Conservation (phyloP, 257 asterid genomes). For the Dorcoceras hygrometricum region DNA sequence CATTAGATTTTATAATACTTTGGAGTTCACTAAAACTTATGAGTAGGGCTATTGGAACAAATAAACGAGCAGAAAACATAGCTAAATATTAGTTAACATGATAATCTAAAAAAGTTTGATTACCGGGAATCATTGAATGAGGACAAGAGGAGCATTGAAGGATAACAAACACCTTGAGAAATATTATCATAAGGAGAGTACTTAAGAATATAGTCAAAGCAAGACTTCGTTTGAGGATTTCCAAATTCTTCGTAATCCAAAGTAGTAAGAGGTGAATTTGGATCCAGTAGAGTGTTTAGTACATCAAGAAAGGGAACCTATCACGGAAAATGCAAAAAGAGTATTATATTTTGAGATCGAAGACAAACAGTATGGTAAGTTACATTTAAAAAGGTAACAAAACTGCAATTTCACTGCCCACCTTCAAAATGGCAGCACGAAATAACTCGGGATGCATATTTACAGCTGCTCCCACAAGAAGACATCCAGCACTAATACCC, state of each 20-base stretch:
- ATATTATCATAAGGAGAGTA: slow-evolving; percentile 89
- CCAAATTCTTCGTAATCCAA: slow-evolving; percentile 94
- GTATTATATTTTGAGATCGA: not conserved
- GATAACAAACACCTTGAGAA: slow-evolving; percentile 58
- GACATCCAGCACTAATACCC: slow-evolving; percentile 83
- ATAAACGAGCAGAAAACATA: not conserved
- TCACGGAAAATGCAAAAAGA: not conserved
- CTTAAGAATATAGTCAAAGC: slow-evolving; percentile 55
- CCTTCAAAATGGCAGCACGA: slow-evolving; percentile 84
- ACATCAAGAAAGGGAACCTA: slow-evolving; percentile 94
- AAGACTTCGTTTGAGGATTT: slow-evolving; percentile 51
- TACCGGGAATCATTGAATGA: slow-evolving; percentile 88
- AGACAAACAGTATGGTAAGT: not conserved
- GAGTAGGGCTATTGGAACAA: not conserved
- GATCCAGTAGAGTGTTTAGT: slow-evolving; percentile 73
- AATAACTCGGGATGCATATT: slow-evolving; percentile 72
- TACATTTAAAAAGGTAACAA: not conserved
- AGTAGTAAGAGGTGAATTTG: slow-evolving; percentile 75
- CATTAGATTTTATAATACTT: not conserved
- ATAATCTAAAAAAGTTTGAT: not conserved
- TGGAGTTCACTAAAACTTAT: not conserved
- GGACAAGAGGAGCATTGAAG: slow-evolving; percentile 73
- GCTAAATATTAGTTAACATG: not conserved
- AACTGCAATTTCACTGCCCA: slow-evolving; percentile 6
- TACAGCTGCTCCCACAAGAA: slow-evolving; percentile 79